Conservation (phyloP, 805 yeast species). For the Candida sithepensis region DNA sequence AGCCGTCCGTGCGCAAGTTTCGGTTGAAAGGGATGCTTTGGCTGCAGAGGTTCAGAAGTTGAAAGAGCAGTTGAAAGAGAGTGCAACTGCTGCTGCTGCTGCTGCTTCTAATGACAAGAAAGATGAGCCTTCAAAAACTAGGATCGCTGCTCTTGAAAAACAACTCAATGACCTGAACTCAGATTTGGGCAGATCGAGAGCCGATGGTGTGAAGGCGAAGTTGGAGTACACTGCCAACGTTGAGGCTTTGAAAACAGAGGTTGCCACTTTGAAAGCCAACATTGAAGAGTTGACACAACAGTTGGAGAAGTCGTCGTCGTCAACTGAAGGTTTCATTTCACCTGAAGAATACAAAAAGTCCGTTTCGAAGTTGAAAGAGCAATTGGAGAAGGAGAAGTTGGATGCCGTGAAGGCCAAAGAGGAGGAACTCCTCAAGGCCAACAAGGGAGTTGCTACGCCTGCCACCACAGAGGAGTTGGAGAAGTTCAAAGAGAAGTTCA, state of each 20-base stretch:
- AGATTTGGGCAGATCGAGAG: constrained; percentile 8
- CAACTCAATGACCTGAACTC: constrained; percentile 1
- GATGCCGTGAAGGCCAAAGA: constrained; percentile 17
- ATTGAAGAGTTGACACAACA: constrained; percentile 12
- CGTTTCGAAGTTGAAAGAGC: constrained; percentile 17
- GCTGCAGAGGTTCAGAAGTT: constrained; percentile 12
- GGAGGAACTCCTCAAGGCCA: constrained; percentile 5
- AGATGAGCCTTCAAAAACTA: no score
- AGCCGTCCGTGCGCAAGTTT: constrained; percentile 19
- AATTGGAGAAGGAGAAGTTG: constrained; percentile 18
- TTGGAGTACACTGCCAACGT: constrained; percentile 14
- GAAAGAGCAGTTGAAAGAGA: constrained; percentile 8
- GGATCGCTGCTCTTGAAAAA: constrained; percentile 3
- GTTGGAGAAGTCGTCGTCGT: background rate
- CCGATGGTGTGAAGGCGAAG: constrained; percentile 12
- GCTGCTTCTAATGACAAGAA: background rate
- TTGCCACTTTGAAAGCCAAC: constrained; percentile 13
- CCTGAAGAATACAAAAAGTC: background rate
- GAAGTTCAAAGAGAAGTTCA: constrained; percentile 20
- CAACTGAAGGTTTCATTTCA: background rate
- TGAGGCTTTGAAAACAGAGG: constrained; percentile 14
- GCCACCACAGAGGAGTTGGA: constrained; percentile 12
- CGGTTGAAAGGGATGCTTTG: constrained; percentile 16
- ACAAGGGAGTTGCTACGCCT: constrained; percentile 9
- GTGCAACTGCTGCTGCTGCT: background rate